phyloP scores from a whole-genome alignment of 2,329 filamentous ascomycete genomes.

The Ophiocordyceps sinensis region DNA sequence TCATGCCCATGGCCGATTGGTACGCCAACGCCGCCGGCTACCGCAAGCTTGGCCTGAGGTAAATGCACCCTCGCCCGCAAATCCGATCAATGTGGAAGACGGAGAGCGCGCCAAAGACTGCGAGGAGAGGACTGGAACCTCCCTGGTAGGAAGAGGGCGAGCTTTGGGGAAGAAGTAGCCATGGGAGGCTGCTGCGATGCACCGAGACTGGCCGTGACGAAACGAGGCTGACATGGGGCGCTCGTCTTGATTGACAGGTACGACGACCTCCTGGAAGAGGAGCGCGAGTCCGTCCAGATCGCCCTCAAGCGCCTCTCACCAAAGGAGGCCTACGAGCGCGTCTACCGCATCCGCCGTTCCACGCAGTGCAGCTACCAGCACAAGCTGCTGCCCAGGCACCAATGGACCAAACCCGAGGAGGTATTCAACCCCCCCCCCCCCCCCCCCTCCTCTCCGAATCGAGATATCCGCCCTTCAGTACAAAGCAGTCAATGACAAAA shows the following conservation, averaged over 20 bases:
- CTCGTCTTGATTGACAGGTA: slow-evolving; percentile 41
- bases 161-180: too few species aligned
- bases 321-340: slow-evolving; percentile 88
- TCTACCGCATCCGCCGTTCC: slow-evolving; percentile 92
- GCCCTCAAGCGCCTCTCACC: slow-evolving; percentile 82
- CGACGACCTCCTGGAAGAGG: slow-evolving; percentile 92
- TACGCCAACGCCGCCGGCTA: slow-evolving; percentile 84
- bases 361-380: slow-evolving; percentile 59
- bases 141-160: too few species aligned
- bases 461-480: neutral
- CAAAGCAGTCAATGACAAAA: neutral
- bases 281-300: slow-evolving; percentile 71
- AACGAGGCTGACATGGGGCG: neutral
- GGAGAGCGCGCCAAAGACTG: neutral
- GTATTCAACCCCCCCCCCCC: too few species aligned
- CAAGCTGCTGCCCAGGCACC: slow-evolving; percentile 46
- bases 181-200: too few species aligned
- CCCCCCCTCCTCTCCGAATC: neutral
- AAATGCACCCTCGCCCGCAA: slow-evolving; percentile 20
- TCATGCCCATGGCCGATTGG: slow-evolving; percentile 76
- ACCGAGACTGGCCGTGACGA: too few species aligned
- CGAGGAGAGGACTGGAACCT: too few species aligned
- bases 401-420: slow-evolving; percentile 45
- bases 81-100: neutral
- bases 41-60: slow-evolving; percentile 85